phyloP scores from a whole-genome alignment of 2,329 filamentous ascomycete species.

The Pseudocercospora macadamiae region DNA sequence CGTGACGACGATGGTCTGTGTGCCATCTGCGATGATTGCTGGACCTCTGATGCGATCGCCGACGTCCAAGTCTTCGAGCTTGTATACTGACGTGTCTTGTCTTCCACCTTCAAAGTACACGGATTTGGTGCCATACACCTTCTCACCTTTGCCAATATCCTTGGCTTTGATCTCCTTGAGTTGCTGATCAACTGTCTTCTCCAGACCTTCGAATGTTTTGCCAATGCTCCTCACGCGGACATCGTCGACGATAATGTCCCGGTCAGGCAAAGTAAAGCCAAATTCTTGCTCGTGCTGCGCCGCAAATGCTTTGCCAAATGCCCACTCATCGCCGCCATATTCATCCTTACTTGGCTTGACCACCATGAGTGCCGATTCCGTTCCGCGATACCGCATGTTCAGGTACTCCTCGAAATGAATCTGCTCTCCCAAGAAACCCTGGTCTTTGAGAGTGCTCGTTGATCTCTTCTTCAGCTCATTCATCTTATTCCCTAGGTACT shows the following conservation, averaged over 20 bases:
- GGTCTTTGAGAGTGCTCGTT: conserved; percentile 65
- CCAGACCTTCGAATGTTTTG: conserved; percentile 78
- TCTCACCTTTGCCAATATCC: conserved; percentile 59
- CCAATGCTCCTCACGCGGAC: conserved; percentile 86
- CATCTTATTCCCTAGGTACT: conserved; percentile 73
- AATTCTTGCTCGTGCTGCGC: conserved; percentile 91
- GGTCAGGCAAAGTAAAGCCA: conserved; percentile 81
- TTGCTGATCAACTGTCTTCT: conserved; percentile 83
- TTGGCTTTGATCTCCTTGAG: conserved; percentile 69
- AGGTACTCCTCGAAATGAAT: conserved; percentile 90
- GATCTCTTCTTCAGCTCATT: conserved; percentile 78
- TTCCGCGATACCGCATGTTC: conserved; percentile 90
- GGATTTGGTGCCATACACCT: conserved; percentile 66
- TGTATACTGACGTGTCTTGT: conserved; percentile 78
- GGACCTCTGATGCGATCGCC: conserved; percentile 77
- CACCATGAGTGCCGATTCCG: conserved; percentile 89
- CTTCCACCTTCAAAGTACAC: conserved; percentile 87
- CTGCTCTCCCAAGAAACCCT: conserved; percentile 75
- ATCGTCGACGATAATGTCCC: conserved; percentile 89
- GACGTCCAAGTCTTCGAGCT: conserved; percentile 71
- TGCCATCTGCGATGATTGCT: conserved; percentile 83
- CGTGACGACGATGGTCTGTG: conserved; percentile 89
- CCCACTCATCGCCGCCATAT: conserved; percentile 71
- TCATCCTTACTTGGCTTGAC: conserved; percentile 68
- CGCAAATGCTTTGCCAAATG: conserved; percentile 81